These are phyloP conservation scores for Candida gigantensis DNA, from an alignment of 1,139 yeast genomes.

Conservation along the genomic window DNA sequence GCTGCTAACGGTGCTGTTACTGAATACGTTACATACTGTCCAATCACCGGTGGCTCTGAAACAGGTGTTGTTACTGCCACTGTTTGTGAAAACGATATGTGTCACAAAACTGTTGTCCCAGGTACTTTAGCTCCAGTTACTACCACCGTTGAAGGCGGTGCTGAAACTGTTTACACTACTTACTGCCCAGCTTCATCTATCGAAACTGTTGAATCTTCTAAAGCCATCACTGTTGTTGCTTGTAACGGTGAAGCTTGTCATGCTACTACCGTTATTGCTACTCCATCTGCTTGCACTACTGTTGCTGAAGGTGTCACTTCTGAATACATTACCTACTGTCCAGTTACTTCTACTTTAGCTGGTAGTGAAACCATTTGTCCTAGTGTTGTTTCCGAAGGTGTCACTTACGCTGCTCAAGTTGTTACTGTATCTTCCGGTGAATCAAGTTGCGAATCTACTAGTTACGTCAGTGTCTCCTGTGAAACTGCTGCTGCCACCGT, in stretches of 20 bases:
- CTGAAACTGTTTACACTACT: slow-evolving; percentile 17
- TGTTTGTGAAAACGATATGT: slow-evolving; percentile 42
- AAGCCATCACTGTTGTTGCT: slow-evolving; percentile 42
- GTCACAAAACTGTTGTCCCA: slow-evolving; percentile 28
- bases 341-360: slow-evolving; percentile 22
- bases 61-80: slow-evolving; percentile 37
- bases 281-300: slow-evolving; percentile 24
- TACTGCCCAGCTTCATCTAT: slow-evolving; percentile 28
- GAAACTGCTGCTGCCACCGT: slow-evolving; percentile 13
- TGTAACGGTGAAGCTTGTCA: slow-evolving; percentile 40
- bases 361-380: slow-evolving; percentile 12
- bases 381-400: slow-evolving; percentile 48
- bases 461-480: slow-evolving; percentile 15
- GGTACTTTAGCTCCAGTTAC: slow-evolving; percentile 16
- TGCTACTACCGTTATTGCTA: slow-evolving; percentile 31
- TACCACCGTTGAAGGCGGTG: slow-evolving; percentile 9
- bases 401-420: slow-evolving; percentile 30
- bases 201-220: slow-evolving; percentile 18
- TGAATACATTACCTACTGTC: slow-evolving; percentile 38
- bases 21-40: slow-evolving; percentile 37
- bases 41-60: slow-evolving; percentile 17
- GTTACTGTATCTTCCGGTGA: slow-evolving; percentile 21
- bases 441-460: slow-evolving; percentile 19
- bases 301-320: slow-evolving; percentile 27
- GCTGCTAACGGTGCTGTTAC: no score